Percentiles rank a stretch among this genome's conserved stretches.
Evolutionary conservation across 2,329 filamentous ascomycete species (phyloP).

Genomic region (Cladosporium sp.): DNA sequence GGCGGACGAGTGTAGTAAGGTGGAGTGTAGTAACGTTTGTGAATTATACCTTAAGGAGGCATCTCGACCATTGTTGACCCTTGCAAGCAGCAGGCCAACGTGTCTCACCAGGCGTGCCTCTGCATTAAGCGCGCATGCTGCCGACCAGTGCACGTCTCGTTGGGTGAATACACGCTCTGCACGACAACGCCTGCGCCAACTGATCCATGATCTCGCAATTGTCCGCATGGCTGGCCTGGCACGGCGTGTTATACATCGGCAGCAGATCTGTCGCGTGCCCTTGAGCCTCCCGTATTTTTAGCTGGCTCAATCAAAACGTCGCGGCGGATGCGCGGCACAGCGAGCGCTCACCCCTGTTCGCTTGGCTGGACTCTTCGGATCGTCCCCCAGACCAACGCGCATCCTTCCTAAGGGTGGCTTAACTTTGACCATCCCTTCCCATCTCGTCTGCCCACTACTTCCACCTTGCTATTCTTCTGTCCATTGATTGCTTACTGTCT

Average conservation of each 20-base stretch:
- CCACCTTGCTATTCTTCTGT: slow-evolving; percentile 1
- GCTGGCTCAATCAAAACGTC: not conserved
- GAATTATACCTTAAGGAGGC: not conserved
- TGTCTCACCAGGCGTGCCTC: not conserved
- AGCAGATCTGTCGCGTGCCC: not conserved
- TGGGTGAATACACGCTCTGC: not conserved
- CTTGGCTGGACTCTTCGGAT: not conserved
- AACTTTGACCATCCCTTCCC: slow-evolving; percentile 6
- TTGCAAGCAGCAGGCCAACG: not conserved
- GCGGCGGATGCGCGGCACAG: slow-evolving; percentile 1
- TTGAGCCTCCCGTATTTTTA: not conserved
- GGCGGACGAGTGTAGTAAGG: no score
- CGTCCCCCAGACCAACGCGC: not conserved
- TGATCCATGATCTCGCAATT: no score
- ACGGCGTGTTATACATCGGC: not conserved
- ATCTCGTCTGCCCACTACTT: not conserved
- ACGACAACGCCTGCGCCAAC: not conserved
- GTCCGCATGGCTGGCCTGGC: not conserved
- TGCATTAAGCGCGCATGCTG: not conserved
- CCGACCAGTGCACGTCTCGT: not conserved
- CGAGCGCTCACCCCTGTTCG: not conserved
- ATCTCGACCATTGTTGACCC: not conserved
- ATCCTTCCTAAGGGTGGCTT: not conserved
- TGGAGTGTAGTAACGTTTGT: no score
- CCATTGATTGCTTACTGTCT: not conserved